Evolutionary conservation across 2,329 filamentous ascomycete genomes (phyloP).

Genomic region (Penicillium sumatraense): DNA sequence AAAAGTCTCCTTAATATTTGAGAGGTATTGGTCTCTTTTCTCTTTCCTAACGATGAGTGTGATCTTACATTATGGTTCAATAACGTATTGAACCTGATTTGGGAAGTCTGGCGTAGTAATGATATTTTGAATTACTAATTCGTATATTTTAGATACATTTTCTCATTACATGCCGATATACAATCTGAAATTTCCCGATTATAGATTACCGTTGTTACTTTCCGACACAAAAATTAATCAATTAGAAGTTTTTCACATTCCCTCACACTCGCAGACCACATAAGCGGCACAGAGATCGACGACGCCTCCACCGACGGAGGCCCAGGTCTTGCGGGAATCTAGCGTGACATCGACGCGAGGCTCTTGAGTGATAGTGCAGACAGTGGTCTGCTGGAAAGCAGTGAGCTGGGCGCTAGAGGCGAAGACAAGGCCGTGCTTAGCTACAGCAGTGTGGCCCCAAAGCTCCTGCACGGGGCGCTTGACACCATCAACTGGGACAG

Average conservation of each 20-base stretch:
- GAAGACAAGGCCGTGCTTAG: conserved; percentile 22
- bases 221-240: not conserved
- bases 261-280: conserved; percentile 20
- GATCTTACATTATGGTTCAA: too few relatives aligned
- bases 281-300: conserved; percentile 21
- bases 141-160: not conserved
- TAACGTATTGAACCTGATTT: too few relatives aligned
- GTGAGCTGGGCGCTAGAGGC: conserved; percentile 31
- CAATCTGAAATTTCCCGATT: not conserved
- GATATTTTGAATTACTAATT: too few relatives aligned
- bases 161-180: not conserved
- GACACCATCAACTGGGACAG: conserved; percentile 24
- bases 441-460: conserved; percentile 28
- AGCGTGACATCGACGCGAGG: conserved; percentile 9
- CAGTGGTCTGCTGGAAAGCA: conserved; percentile 21
- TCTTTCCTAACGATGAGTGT: too few relatives aligned
- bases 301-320: conserved; percentile 7
- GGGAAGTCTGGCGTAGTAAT: too few relatives aligned
- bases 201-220: not conserved
- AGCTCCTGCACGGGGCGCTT: conserved; percentile 23
- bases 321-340: conserved; percentile 18
- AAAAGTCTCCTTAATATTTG: too few relatives aligned
- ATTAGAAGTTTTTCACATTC: conserved; percentile 7
- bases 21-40: too few relatives aligned
- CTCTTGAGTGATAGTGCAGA: conserved; percentile 24